Conservation (phyloP, 768 basidiomycete genomes). For the Fibroporia radiculosa region DNA sequence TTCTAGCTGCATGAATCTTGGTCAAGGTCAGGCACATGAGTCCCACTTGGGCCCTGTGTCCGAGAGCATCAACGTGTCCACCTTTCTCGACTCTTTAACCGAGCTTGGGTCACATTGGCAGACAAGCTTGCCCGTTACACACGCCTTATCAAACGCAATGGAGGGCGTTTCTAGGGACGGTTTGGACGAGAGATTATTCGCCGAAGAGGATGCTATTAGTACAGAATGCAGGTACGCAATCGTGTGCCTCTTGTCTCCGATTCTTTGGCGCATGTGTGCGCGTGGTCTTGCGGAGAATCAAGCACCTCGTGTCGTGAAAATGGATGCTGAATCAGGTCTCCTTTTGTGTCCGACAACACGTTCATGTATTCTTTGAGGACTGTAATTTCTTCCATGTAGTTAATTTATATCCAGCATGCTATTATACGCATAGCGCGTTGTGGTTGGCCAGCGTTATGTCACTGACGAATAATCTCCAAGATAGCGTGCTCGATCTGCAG, state of each 20-base stretch:
- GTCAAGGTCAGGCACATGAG: slow-evolving; percentile 18
- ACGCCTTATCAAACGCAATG: too few relatives aligned
- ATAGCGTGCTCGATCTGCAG: slow-evolving; percentile 48
- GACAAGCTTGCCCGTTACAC: too few relatives aligned
- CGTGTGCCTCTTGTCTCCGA: neutral
- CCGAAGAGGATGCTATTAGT: slow-evolving; percentile 14
- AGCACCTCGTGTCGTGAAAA: too few relatives aligned
- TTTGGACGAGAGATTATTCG: slow-evolving; percentile 8
- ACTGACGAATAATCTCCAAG: slow-evolving; percentile 1
- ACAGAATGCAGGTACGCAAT: slow-evolving; percentile 30
- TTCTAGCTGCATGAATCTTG: slow-evolving; percentile 9
- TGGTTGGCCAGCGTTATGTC: too few relatives aligned
- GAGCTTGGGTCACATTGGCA: slow-evolving; percentile 1
- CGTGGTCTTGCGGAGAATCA: too few relatives aligned
- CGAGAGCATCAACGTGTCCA: slow-evolving; percentile 21
- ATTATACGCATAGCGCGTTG: too few relatives aligned
- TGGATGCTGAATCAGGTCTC: too few relatives aligned
- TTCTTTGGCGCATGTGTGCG: neutral
- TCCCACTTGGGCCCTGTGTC: slow-evolving; percentile 22
- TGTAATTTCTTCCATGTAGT: neutral
- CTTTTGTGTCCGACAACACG: neutral
- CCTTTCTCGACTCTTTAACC: slow-evolving; percentile 18
- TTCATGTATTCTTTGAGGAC: neutral
- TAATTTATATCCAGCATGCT: too few relatives aligned
- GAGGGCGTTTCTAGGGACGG: too few relatives aligned